Conservation (phyloP, 345 rosid species). For the Camelina neglecta region DNA sequence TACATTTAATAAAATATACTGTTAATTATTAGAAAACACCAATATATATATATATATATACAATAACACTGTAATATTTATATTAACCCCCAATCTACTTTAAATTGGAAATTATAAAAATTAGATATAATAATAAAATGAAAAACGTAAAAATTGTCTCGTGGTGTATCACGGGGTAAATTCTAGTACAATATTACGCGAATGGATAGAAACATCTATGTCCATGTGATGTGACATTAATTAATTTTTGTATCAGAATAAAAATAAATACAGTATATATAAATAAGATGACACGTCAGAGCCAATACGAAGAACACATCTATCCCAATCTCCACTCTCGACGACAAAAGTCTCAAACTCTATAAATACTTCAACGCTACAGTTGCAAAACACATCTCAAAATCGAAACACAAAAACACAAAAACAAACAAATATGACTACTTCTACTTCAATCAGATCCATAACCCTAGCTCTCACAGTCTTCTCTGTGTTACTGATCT, state of each 20-base stretch:
- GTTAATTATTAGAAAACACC: too few relatives aligned
- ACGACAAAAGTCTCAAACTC: slow-evolving; percentile 21
- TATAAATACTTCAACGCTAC: slow-evolving; percentile 34
- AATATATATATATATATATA: too few relatives aligned
- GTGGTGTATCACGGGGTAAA: too few relatives aligned
- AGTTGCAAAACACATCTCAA: slow-evolving; percentile 23
- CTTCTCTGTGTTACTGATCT: slow-evolving; percentile 18
- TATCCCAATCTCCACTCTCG: slow-evolving; percentile 19
- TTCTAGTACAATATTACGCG: background rate
- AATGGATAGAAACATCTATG: background rate
- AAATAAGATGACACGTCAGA: slow-evolving; percentile 29
- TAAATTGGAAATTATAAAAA: too few relatives aligned
- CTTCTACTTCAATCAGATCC: slow-evolving; percentile 2
- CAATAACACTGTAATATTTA: too few relatives aligned
- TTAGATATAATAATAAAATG: too few relatives aligned
- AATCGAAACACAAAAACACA: slow-evolving; percentile 8
- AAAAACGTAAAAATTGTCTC: too few relatives aligned
- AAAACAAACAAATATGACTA: slow-evolving; percentile 15
- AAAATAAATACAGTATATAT: background rate
- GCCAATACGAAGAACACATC: slow-evolving; percentile 39
- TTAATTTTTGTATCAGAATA: too few relatives aligned
- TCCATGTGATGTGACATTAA: slow-evolving; percentile 18
- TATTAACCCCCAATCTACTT: too few relatives aligned
- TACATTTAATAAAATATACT: too few relatives aligned
- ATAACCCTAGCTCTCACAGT: slow-evolving; percentile 24